Conservation (phyloP, 495 filamentous ascomycete species). For the Aspergillus sclerotiicarbonarius region DNA sequence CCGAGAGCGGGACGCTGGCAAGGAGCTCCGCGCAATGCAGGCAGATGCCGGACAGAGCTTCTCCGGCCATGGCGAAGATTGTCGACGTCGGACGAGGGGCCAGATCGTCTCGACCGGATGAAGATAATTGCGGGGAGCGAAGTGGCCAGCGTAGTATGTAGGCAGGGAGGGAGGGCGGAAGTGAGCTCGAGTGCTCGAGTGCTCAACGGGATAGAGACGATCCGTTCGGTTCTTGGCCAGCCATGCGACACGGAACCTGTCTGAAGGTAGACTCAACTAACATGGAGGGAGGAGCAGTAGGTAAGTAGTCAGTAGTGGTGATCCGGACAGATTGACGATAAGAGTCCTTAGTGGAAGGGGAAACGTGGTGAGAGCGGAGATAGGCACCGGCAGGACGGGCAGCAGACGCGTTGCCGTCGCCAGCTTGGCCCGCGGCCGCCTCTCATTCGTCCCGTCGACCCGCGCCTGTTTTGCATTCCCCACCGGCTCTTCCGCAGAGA, state of each 20-base stretch:
- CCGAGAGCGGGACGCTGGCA: slow-evolving; percentile 28
- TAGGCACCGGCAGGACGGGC: not conserved
- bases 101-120: not conserved
- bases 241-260: slow-evolving; percentile 30
- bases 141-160: not conserved
- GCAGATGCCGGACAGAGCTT: slow-evolving; percentile 34
- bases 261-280: slow-evolving; percentile 7
- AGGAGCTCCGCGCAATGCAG: slow-evolving; percentile 33
- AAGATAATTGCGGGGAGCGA: not conserved
- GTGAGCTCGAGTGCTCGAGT: slow-evolving; percentile 18
- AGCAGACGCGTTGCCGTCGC: slow-evolving; percentile 28
- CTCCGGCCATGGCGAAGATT: slow-evolving; percentile 30
- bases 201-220: slow-evolving; percentile 24
- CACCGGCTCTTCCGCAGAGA: not conserved
- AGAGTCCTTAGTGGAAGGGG: too few relatives aligned
- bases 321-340: slow-evolving; percentile 8
- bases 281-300: slow-evolving; percentile 5
- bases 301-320: too few relatives aligned
- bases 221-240: slow-evolving; percentile 29
- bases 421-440: slow-evolving; percentile 43
- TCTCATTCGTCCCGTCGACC: slow-evolving; percentile 2
- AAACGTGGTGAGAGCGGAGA: slow-evolving; percentile 13
- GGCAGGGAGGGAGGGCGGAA: not conserved
- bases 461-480: not conserved
- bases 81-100: not conserved